Conservation (phyloP, 768 basidiomycete species). For the Gautieria morchelliformis region DNA sequence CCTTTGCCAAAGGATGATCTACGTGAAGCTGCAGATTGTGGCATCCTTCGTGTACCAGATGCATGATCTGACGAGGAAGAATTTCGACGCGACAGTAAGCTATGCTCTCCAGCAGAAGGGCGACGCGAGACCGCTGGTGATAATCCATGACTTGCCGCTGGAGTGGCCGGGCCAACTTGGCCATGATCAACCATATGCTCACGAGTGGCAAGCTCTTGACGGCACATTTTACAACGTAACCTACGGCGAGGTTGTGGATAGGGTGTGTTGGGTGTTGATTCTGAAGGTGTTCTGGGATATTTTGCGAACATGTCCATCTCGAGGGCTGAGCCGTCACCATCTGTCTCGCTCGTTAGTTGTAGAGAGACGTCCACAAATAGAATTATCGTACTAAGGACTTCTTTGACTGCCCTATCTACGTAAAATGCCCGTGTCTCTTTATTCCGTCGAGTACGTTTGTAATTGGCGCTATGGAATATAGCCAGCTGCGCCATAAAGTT, state of each 20-base stretch:
- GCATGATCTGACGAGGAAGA: not conserved
- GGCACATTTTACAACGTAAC: constrained; percentile 89
- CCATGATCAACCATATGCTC: constrained; percentile 93
- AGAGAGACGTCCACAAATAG: constrained; percentile 2
- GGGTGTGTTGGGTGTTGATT: constrained; percentile 53
- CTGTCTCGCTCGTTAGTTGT: constrained; percentile 27
- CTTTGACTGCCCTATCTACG: constrained; percentile 61
- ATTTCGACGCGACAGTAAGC: not conserved
- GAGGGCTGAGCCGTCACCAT: constrained; percentile 61
- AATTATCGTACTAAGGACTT: constrained; percentile 61
- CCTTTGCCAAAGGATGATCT: constrained; percentile 2
- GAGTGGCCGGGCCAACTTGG: constrained; percentile 62
- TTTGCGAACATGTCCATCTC: constrained; percentile 69
- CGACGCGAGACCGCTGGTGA: constrained; percentile 43
- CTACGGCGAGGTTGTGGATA: constrained; percentile 42
- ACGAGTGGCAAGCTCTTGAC: constrained; percentile 79
- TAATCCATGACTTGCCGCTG: constrained; percentile 27
- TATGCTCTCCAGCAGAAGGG: constrained; percentile 19
- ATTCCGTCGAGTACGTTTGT: constrained; percentile 54
- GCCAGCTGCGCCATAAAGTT: constrained; percentile 76
- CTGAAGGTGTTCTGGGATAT: constrained; percentile 55
- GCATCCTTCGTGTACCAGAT: not conserved
- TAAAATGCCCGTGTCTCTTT: constrained; percentile 76
- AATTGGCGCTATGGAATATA: constrained; percentile 66
- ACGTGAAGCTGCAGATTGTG: not conserved